phyloP scores from a whole-genome alignment of 805 yeast species.

The Barnettozyma botsteinii region DNA sequence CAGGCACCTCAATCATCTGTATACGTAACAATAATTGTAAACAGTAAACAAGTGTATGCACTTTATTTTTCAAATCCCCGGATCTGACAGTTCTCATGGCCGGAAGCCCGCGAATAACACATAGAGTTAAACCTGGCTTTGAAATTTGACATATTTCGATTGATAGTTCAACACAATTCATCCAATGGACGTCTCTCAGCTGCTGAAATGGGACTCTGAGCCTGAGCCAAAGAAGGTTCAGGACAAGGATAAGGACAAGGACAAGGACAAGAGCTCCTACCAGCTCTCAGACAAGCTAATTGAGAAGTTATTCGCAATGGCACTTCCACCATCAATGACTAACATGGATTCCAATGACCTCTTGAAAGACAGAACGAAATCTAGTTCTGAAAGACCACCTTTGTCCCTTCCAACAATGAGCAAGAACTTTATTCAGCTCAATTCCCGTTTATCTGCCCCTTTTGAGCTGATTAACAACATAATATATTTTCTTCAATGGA shows the following conservation, averaged over 20 bases:
- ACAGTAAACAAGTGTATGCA: neutral
- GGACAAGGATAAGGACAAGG: slow-evolving; percentile 7
- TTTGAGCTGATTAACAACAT: slow-evolving; percentile 56
- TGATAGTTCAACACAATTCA: too few species aligned
- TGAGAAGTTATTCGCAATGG: slow-evolving; percentile 66
- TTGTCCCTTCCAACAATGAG: slow-evolving; percentile 67
- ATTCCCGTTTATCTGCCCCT: slow-evolving; percentile 55
- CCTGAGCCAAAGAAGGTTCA: slow-evolving; percentile 3
- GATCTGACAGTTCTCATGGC: too few species aligned
- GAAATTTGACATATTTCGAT: too few species aligned
- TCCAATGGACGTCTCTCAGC: slow-evolving; percentile 26
- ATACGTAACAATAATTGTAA: too few species aligned
- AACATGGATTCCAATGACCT: slow-evolving; percentile 34
- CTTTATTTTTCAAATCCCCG: too few species aligned
- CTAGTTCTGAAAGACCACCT: slow-evolving; percentile 60
- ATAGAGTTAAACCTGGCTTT: too few species aligned
- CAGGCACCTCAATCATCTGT: slow-evolving; percentile 17
- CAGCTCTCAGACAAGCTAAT: slow-evolving; percentile 61
- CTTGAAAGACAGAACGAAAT: slow-evolving; percentile 48
- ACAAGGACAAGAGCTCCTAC: neutral
- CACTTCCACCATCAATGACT: slow-evolving; percentile 58
- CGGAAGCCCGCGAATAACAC: too few species aligned
- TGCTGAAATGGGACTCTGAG: slow-evolving; percentile 26
- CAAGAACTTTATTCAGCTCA: slow-evolving; percentile 55
- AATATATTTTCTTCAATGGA: slow-evolving; percentile 57